phyloP scores from a whole-genome alignment of 345 rosid genomes.

The Gossypium sturtianum region DNA sequence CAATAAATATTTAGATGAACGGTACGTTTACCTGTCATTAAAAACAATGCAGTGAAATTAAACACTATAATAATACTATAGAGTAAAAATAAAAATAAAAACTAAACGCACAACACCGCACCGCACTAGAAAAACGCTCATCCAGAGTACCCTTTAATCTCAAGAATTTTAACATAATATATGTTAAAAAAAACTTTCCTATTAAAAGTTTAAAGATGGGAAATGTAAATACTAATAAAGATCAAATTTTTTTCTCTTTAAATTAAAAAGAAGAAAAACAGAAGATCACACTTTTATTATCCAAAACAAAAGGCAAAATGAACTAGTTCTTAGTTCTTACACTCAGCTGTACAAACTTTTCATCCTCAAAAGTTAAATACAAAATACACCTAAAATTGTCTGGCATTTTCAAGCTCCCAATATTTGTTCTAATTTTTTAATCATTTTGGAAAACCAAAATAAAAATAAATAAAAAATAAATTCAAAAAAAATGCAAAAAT shows the following conservation, averaged over 20 bases:
- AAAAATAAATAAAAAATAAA: not conserved
- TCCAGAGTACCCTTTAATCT: too few species aligned
- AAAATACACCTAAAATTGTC: constrained; percentile 36
- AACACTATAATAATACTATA: too few species aligned
- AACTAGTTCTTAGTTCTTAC: constrained; percentile 31
- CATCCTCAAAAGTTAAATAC: constrained; percentile 30
- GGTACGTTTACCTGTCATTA: too few species aligned
- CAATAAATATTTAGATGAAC: too few species aligned
- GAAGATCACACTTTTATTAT: not conserved
- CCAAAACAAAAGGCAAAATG: constrained; percentile 22
- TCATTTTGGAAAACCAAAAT: not conserved
- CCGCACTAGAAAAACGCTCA: rapidly evolving
- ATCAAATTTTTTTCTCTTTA: not conserved
- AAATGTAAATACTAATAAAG: not conserved
- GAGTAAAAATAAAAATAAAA: too few species aligned
- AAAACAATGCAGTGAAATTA: too few species aligned
- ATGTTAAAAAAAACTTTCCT: too few species aligned
- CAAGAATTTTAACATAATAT: too few species aligned
- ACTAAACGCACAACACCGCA: rapidly evolving
- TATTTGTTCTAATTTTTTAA: constrained; percentile 16
- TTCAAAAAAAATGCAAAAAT: constrained; percentile 35
- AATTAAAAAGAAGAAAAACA: not conserved
- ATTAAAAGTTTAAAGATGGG: not conserved
- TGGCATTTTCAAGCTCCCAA: constrained; percentile 32
- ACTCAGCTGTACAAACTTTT: constrained; percentile 57